phyloP scores from a whole-genome alignment of 257 asterid genomes.

The Plantago elongata region DNA sequence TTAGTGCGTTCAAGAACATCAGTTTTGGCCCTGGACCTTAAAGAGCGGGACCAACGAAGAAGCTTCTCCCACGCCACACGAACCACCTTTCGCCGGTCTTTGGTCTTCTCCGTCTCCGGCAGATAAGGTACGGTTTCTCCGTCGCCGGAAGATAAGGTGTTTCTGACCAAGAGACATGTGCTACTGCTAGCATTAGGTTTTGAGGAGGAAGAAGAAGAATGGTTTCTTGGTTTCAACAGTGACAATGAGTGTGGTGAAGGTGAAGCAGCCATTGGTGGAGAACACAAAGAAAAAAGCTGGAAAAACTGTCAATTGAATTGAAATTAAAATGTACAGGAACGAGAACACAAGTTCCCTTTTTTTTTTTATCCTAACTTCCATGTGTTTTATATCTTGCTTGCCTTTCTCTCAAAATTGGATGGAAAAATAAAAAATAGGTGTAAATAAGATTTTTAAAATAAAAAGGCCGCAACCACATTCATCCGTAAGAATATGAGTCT shows the following conservation, averaged over 20 bases:
- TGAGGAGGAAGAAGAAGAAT: slow-evolving; percentile 16
- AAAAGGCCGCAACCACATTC: too few relatives aligned
- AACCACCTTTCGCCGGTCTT: slow-evolving; percentile 69
- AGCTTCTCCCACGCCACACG: slow-evolving; percentile 88
- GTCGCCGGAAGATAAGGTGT: too few relatives aligned
- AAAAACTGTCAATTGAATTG: not conserved
- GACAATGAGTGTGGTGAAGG: not conserved
- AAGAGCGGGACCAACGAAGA: slow-evolving; percentile 92
- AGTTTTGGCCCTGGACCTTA: slow-evolving; percentile 71
- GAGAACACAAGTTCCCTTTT: not conserved
- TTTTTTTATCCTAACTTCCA: not conserved
- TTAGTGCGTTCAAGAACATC: slow-evolving; percentile 85
- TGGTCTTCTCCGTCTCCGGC: too few relatives aligned
- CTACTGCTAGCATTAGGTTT: slow-evolving; percentile 15
- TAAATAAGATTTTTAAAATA: too few relatives aligned
- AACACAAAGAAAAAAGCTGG: not conserved
- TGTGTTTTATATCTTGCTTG: too few relatives aligned
- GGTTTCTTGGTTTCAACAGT: not conserved
- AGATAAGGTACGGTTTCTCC: too few relatives aligned
- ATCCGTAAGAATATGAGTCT: too few relatives aligned
- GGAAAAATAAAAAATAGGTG: too few relatives aligned
- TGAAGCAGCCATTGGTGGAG: slow-evolving; percentile 8
- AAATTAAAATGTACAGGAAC: not conserved
- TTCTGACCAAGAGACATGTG: slow-evolving; percentile 21
- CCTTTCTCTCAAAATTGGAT: too few relatives aligned